Base-by-base conservation (phyloP, 2,329 filamentous ascomycete species). In the Leptographium procerum region DNA sequence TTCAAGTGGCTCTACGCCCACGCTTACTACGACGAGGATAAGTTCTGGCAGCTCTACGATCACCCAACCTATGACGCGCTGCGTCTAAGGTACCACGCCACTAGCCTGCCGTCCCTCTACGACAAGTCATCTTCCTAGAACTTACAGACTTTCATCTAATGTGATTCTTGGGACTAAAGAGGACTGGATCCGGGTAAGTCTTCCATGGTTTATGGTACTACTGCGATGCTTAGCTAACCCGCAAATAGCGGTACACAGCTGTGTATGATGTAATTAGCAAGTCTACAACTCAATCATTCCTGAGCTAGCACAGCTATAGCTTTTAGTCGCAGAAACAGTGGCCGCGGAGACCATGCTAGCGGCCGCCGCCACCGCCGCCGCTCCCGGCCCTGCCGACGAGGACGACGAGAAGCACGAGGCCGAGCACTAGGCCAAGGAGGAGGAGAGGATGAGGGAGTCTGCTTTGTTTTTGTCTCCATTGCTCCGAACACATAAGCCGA, bases 1-100 rank as follows among this genome's bases (percentile, higher is more conserved):
- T 22, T 29, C 16, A 31, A 95, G 74, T 94, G 89, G 87, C 75
- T 95, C 14, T 95, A 95, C 70, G 89, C 89, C 3, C 87, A 92
- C 66, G 87, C 88, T 0, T 95, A 91, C 73, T 94, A 94, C 69
- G 78, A 80, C n/a, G 80, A 87, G 66, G 73, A 78, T 0, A 82
- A 88, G 66, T 90, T 88, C 71, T 88, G 85, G 84, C 65, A 72
- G 36, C 74, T 84, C 56, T 88, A 88, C 68, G 76, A 75, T 58
- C 76, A 81, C 54, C 54, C 58, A 1, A 52, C 59, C 29, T 89
- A 90, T 68, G 79, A 87, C 34, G 73, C 66, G 1, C 72, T 90
- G 64, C 74, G 87, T 19, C 61, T 66, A 28, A 87, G 85, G 67
- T 89, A 87, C 70, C 69, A 76, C 53, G 87, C 86, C 14, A 73